Evolutionary conservation across 2,329 filamentous ascomycete species (phyloP).

Genomic region (Fusarium aywerte): DNA sequence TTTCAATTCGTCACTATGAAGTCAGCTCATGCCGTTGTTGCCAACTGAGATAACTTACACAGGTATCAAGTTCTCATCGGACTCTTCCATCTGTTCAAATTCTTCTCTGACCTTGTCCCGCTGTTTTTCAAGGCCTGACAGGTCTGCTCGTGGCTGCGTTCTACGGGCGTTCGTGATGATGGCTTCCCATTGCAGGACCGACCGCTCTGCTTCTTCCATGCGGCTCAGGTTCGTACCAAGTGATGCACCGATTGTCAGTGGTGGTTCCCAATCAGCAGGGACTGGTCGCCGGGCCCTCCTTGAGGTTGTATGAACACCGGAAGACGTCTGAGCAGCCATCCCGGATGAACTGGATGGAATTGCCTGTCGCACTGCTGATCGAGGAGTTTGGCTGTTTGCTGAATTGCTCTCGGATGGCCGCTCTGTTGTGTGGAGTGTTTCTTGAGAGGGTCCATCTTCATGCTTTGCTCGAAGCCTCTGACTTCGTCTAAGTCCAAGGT

Average conservation of each 20-base stretch:
- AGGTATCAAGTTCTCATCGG: slow-evolving; percentile 39
- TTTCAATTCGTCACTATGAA: slow-evolving; percentile 40
- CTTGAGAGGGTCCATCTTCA: neutral
- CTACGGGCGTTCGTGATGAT: slow-evolving; percentile 36
- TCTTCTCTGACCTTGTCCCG: slow-evolving; percentile 19
- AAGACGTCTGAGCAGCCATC: neutral
- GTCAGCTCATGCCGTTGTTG: slow-evolving; percentile 1
- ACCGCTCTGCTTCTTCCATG: slow-evolving; percentile 40
- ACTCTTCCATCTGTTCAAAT: slow-evolving; percentile 37
- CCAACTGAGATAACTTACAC: slow-evolving; percentile 18
- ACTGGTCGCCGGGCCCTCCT: slow-evolving; percentile 11
- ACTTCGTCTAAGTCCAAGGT: slow-evolving; percentile 22
- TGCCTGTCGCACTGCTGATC: neutral
- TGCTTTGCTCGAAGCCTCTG: slow-evolving; percentile 4
- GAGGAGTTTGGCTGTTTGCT: neutral
- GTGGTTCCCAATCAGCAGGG: slow-evolving; percentile 38
- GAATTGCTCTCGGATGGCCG: neutral
- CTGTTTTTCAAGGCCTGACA: slow-evolving; percentile 37
- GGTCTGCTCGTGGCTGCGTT: slow-evolving; percentile 34
- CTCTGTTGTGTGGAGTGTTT: neutral
- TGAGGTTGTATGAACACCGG: neutral
- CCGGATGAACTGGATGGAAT: neutral
- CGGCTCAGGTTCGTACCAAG: slow-evolving; percentile 41
- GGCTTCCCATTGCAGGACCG: slow-evolving; percentile 42
- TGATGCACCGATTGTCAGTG: slow-evolving; percentile 39